Conservation (phyloP, 1,284 basidiomycete genomes). For the Mycena sp. region DNA sequence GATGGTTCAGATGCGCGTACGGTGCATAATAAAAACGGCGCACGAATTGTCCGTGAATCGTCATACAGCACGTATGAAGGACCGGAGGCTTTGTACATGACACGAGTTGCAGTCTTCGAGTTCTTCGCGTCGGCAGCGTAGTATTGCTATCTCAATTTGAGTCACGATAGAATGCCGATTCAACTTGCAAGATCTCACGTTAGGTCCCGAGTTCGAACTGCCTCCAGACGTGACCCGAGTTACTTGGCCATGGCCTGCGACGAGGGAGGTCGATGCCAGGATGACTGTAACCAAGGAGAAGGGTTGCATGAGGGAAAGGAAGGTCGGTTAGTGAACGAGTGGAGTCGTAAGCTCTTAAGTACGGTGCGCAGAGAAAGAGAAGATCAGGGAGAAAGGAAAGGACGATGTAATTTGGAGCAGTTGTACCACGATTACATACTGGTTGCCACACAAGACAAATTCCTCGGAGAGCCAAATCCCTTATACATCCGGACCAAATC, state of each 20-base stretch:
- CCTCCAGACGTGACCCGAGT: constrained; percentile 26
- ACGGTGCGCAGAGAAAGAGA: neutral
- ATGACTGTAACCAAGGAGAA: constrained; percentile 7
- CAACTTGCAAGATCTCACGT: constrained; percentile 22
- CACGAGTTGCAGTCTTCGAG: constrained; percentile 31
- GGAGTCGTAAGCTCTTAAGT: constrained; percentile 11
- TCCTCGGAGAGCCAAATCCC: too few relatives aligned
- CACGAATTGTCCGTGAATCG: constrained; percentile 35
- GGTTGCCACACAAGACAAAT: too few relatives aligned
- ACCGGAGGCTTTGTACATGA: constrained; percentile 35
- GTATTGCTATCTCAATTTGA: constrained; percentile 28
- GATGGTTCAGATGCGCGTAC: neutral
- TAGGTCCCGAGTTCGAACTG: constrained; percentile 31
- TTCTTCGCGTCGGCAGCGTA: constrained; percentile 30
- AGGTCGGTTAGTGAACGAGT: constrained; percentile 14
- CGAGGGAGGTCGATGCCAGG: constrained; percentile 18
- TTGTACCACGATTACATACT: neutral
- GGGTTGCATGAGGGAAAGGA: constrained; percentile 20
- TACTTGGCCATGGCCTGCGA: constrained; percentile 34
- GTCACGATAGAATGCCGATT: neutral
- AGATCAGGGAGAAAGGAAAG: constrained; percentile 1
- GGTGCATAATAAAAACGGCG: neutral
- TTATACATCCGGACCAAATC: too few relatives aligned
- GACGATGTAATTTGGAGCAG: neutral
- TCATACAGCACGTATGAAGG: constrained; percentile 30